Conservation (phyloP, 2,329 filamentous ascomycete genomes). For the Sphaerostilbella broomeana region DNA sequence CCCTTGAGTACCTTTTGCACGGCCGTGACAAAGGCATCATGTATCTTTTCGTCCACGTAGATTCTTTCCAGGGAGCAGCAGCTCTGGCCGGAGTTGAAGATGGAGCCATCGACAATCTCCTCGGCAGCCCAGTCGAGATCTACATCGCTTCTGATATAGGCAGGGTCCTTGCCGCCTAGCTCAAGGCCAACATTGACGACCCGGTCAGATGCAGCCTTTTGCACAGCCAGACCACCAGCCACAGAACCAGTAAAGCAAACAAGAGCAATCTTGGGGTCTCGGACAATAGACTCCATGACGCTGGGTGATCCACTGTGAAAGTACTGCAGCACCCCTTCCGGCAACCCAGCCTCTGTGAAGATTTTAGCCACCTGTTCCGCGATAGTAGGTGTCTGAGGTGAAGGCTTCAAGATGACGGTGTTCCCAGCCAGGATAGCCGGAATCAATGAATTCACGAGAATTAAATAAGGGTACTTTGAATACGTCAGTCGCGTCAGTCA, state of each 20-base stretch:
- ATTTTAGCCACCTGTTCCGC: constrained; percentile 74
- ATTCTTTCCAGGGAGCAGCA: constrained; percentile 90
- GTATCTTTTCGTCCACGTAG: constrained; percentile 79
- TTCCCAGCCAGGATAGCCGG: constrained; percentile 89
- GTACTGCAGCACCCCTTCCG: constrained; percentile 78
- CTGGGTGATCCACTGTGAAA: constrained; percentile 80
- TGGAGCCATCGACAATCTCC: constrained; percentile 90
- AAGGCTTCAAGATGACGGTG: constrained; percentile 88
- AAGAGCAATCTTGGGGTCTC: constrained; percentile 67
- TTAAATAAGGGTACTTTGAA: constrained; percentile 82
- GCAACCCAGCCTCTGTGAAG: constrained; percentile 75
- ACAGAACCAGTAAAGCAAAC: constrained; percentile 95
- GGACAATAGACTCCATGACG: constrained; percentile 71
- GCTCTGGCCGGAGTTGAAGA: constrained; percentile 98
- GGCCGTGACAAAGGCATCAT: constrained; percentile 75
- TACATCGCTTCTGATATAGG: constrained; percentile 79
- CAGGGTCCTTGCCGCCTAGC: constrained; percentile 90
- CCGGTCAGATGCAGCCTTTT: constrained; percentile 75
- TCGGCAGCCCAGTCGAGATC: constrained; percentile 86
- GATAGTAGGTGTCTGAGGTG: constrained; percentile 88
- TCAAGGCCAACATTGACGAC: constrained; percentile 84
- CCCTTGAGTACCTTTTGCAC: constrained; percentile 72
- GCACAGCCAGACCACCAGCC: constrained; percentile 76
- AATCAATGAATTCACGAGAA: constrained; percentile 84
- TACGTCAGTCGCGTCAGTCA: constrained; percentile 4